phyloP scores from a whole-genome alignment of 192 early-diverging fungal species.

The Powellomyces hirtus region DNA sequence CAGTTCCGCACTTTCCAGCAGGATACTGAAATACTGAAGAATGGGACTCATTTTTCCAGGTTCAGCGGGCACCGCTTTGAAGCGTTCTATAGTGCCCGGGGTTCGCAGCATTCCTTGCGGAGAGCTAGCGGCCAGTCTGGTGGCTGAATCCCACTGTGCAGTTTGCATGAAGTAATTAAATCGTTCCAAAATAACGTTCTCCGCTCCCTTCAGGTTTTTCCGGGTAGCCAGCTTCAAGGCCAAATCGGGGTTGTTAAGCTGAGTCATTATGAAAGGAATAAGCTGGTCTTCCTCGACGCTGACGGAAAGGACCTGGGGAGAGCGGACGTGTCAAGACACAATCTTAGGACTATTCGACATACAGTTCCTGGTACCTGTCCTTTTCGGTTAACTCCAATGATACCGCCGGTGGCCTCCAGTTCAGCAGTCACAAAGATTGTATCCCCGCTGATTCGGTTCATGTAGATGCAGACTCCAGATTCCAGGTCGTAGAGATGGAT shows the following conservation, averaged over 20 bases:
- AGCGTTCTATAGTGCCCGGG: constrained; percentile 88
- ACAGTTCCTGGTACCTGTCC: constrained; percentile 63
- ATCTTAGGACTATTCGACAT: not conserved
- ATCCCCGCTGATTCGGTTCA: constrained; percentile 95
- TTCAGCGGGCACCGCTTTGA: constrained; percentile 76
- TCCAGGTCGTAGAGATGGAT: constrained; percentile 97
- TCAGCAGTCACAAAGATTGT: constrained; percentile 98
- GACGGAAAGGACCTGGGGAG: constrained; percentile 92
- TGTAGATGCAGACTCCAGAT: constrained; percentile 90
- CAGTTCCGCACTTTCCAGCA: constrained; percentile 90
- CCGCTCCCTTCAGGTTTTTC: constrained; percentile 87
- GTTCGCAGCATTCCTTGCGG: constrained; percentile 92
- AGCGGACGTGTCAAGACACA: constrained; percentile 1
- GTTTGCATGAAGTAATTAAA: constrained; percentile 81
- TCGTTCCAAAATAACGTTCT: constrained; percentile 85
- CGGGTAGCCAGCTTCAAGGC: constrained; percentile 88
- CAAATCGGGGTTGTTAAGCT: constrained; percentile 81
- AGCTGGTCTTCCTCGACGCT: constrained; percentile 86
- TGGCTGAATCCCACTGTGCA: constrained; percentile 82
- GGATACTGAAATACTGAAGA: constrained; percentile 95
- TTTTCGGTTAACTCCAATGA: constrained; percentile 94
- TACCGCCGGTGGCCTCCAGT: constrained; percentile 77
- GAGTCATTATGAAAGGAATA: constrained; percentile 86
- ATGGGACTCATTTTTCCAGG: constrained; percentile 85
- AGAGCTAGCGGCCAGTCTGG: constrained; percentile 92